A percentile compares a stretch with the other conserved stretches of the same genome.
phyloP scores from a whole-genome alignment of 352 stramenopile species.

The Pelagophyceae sp. region DNA sequence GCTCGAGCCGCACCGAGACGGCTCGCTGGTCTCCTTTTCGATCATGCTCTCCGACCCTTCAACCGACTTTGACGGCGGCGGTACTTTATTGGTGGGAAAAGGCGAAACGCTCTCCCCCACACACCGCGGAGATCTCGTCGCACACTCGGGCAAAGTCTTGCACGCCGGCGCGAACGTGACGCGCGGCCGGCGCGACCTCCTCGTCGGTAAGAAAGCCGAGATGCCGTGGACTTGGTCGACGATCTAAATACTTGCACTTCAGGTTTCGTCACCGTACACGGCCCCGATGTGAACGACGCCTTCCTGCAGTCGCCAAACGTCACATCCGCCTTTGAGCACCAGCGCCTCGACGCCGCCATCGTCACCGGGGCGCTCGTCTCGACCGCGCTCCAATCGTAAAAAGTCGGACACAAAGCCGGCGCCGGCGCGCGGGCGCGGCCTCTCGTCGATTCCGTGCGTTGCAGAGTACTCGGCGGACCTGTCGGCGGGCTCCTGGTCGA shows the following conservation, averaged over 20 bases:
- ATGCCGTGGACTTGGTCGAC: too few relatives aligned
- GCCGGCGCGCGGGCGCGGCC: too few relatives aligned
- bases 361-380: background rate
- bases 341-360: background rate
- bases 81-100: constrained; percentile 76
- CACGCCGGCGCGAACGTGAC: constrained; percentile 75
- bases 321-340: background rate
- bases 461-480: too few relatives aligned
- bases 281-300: background rate
- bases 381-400: background rate
- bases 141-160: constrained; percentile 81
- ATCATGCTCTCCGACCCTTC: constrained; percentile 68
- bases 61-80: constrained; percentile 71
- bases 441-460: too few relatives aligned
- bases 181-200: constrained; percentile 63
- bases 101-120: constrained; percentile 49
- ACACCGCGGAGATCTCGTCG: constrained; percentile 64
- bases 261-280: constrained; percentile 75
- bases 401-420: too few relatives aligned
- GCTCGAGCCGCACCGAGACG: constrained; percentile 77
- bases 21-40: constrained; percentile 86
- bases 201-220: too few relatives aligned
- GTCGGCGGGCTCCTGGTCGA: too few relatives aligned
- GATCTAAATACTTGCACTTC: too few relatives aligned
- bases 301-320: background rate